Evolutionary conservation across 805 yeast genomes (phyloP), one percentile per base, ranked within the genome.

Genomic region (Saturnispora galanensis): DNA sequence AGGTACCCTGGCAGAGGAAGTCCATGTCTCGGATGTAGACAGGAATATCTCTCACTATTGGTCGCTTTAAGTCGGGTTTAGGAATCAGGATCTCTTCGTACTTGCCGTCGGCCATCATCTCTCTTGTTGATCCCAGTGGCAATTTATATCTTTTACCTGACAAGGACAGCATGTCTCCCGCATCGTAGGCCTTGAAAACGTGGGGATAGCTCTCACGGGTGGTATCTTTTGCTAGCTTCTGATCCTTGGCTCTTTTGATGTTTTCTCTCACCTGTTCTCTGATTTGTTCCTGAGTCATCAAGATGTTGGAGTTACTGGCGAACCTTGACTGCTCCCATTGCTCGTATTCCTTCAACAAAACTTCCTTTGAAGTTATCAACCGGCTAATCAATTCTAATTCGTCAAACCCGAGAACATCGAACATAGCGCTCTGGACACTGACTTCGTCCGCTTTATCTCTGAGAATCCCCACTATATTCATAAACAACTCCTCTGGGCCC

Each of bases 21-120:
- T 93, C 97, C 48, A 93, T 65, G 33, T 79, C 83, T 1, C 60
- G 55, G 9, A 93, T 67, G 32, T 69, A 64, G 1, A 88, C 69
- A 26, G 86, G 66, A 16, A 73, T 66, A 46, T 67, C 67, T 50
- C 71, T 74, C 31, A 63, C 63, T 32, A 63, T 62, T 4, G 71
- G 62, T 11, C 65, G 59, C 32, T 64, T 65, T 30, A 67, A 71
- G 43, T 71, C 76, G 2, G 90, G 76, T 37, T 79, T 76, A 0
- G 99, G 99, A 4, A 93, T 87, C 0, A 75, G 63, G 13, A 93
- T 77, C 55, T 90, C 94, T 58, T 93, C 98, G 38, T 58, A 52
- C 37, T 56, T 57, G 7, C 46, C 46, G 34, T 43, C 42, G 15
- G 81, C 78, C 50, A 64, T 72, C 1, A 78, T 70, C 35, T 68